These are phyloP conservation scores for Rubroboletus pulcherrimus DNA, from an alignment of 768 basidiomycete genomes.

Conservation along the genomic window DNA sequence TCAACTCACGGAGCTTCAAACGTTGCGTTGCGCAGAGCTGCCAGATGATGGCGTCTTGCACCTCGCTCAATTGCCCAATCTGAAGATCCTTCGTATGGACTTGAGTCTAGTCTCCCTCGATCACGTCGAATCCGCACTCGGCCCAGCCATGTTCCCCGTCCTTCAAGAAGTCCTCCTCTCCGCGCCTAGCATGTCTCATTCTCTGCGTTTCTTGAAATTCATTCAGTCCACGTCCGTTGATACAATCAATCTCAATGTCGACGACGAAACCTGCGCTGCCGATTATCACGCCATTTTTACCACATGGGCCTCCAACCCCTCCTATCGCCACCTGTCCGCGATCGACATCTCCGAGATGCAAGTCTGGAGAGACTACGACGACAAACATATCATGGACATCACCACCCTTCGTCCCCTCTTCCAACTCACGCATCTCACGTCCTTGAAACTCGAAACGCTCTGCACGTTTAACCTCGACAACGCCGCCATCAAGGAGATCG, in stretches of 20 bases:
- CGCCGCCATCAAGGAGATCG: conserved; percentile 22
- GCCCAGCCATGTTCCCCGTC: conserved; percentile 15
- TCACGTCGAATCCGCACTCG: conserved; percentile 14
- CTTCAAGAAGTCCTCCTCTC: conserved; percentile 24
- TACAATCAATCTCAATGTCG: conserved; percentile 32
- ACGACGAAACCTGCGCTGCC: conserved; percentile 28
- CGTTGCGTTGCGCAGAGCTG: conserved; percentile 26
- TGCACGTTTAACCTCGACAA: conserved; percentile 28
- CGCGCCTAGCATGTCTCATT: conserved; percentile 20
- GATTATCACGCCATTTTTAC: conserved; percentile 24
- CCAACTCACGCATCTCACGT: conserved; percentile 17
- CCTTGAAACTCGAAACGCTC: conserved; percentile 27
- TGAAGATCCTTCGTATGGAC: conserved; percentile 26
- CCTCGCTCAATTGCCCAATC: conserved; percentile 19
- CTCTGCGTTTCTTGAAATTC: conserved; percentile 25
- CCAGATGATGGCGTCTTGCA: conserved; percentile 23
- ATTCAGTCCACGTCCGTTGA: conserved; percentile 26
- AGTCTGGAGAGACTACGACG: conserved; percentile 28
- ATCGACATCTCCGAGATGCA: conserved; percentile 31
- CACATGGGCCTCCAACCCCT: conserved; percentile 20
- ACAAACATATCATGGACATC: conserved; percentile 29
- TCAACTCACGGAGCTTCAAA: conserved; percentile 19
- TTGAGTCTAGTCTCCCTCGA: conserved; percentile 24
- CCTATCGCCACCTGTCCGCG: conserved; percentile 22
- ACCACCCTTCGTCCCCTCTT: conserved; percentile 25